Base-by-base conservation (phyloP, 164 flowering plant species). In the Warburgia ugandensis region DNA sequence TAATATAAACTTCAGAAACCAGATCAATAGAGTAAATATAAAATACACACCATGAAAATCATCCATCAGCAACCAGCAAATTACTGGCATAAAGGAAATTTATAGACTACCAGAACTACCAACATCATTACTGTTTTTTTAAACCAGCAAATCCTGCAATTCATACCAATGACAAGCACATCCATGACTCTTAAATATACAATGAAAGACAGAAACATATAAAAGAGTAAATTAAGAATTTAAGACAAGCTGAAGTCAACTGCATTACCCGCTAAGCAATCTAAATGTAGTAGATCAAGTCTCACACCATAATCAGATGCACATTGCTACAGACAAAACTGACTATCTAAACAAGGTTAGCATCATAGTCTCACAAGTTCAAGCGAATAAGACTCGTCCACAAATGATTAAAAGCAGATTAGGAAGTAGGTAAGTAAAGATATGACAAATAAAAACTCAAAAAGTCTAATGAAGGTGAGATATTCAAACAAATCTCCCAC, bases 1-100 rank as follows among this genome's bases (percentile, higher is more conserved):
- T 45, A 64, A 48, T 49, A 69, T 46, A 32, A 39, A 59, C 25
- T 65, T 62, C 65, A 65, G 75, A 61, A 49, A 23, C 37, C 54
- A 53, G 54, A 26, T 14, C 43, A 63, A 44, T 5, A 9, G 21
- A 29, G 36, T 20, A 27, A n/a, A 11, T 8, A 45, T n/a, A 25
- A n/a, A 8, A 31, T 39, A 28, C 14, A 17, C 5, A 30, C 23
- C 8, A 29, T 28, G 33, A 43, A 51, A 27, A 23, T n/a, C 51
- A 39, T 31, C 62, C 50, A 14, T 17, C 33, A 35, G 51, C n/a
- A 58, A 59, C 63, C 68, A 57, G 63, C 52, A 48, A 42, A 3
- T 42, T 48, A 37, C 1, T 20, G 21, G 41, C 33, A 29, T 27
- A 40, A 12, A 5, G 28, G 25, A 36, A 28, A 12, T 10, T 25